Percentiles rank a stretch among this genome's conserved stretches.
These are phyloP conservation scores for Tolypocladium ovalisporum DNA, from an alignment of 2,329 filamentous ascomycete genomes.

Conservation along the genomic window DNA sequence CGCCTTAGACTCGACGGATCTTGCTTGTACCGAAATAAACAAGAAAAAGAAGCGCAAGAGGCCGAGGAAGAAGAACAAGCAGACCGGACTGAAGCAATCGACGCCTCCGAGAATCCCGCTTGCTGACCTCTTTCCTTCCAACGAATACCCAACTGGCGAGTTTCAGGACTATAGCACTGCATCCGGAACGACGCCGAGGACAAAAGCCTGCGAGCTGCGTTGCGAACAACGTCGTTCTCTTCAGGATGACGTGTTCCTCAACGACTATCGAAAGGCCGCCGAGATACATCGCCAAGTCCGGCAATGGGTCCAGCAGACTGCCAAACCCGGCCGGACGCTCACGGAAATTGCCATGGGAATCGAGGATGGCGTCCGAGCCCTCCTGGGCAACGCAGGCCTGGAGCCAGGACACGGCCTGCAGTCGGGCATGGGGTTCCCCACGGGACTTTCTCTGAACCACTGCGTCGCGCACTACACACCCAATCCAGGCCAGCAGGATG, in stretches of 20 bases:
- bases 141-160: conserved; percentile 18
- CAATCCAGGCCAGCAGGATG: conserved; percentile 64
- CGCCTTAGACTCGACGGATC: conserved; percentile 10
- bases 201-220: neutral
- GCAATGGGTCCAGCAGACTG: conserved; percentile 65
- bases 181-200: neutral
- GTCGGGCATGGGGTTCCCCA: conserved; percentile 74
- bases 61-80: conserved; percentile 17
- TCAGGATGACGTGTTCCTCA: conserved; percentile 46
- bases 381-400: conserved; percentile 63
- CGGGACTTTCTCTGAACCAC: conserved; percentile 69
- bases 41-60: conserved; percentile 15
- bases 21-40: neutral
- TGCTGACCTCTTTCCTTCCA: conserved; percentile 16
- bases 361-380: conserved; percentile 63
- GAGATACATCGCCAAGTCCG: conserved; percentile 75
- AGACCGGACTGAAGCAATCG: conserved; percentile 13
- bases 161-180: conserved; percentile 10
- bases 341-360: conserved; percentile 73
- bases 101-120: conserved; percentile 21
- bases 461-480: conserved; percentile 75
- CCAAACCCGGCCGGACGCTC: conserved; percentile 66
- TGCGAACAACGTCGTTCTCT: conserved; percentile 11
- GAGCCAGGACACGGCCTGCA: conserved; percentile 64
- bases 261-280: conserved; percentile 67